A percentile compares a stretch with the other conserved stretches of the same genome.
Conservation (phyloP, 306 rosid species). For the Senna tora region DNA sequence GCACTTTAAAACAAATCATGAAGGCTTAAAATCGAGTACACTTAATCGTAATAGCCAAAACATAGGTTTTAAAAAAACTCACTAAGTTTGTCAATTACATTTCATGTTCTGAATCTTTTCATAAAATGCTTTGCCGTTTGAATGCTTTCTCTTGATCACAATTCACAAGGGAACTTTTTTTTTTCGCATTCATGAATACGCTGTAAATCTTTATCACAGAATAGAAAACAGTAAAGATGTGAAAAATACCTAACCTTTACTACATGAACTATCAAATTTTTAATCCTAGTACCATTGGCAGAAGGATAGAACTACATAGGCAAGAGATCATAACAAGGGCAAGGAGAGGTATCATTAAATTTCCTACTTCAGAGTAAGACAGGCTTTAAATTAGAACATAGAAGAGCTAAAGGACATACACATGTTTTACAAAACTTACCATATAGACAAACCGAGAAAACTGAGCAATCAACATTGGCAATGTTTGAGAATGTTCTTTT, state of each 20-base stretch:
- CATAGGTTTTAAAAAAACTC: not conserved
- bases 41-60: not conserved
- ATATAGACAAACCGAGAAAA: constrained; percentile 81
- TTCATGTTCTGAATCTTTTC: not conserved
- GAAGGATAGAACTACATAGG: not conserved
- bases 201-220: not conserved
- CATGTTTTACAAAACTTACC: constrained; percentile 60
- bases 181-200: too few relatives aligned
- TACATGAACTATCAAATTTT: not conserved
- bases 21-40: not conserved
- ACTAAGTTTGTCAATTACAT: not conserved
- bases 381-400: not conserved
- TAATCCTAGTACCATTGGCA: not conserved
- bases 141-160: constrained; percentile 14
- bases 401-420: not conserved
- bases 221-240: not conserved
- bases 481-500: constrained; percentile 87
- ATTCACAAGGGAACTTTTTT: too few relatives aligned
- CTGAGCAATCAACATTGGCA: constrained; percentile 85
- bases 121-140: not conserved
- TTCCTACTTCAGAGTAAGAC: not conserved
- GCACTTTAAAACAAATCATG: not conserved
- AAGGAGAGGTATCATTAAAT: constrained; percentile 6
- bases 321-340: not conserved
- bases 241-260: constrained; percentile 11